Evolutionary conservation across 2,329 filamentous ascomycete genomes (phyloP), one percentile per base, ranked within the genome.

Genomic region (Penicillium griseofulvum): DNA sequence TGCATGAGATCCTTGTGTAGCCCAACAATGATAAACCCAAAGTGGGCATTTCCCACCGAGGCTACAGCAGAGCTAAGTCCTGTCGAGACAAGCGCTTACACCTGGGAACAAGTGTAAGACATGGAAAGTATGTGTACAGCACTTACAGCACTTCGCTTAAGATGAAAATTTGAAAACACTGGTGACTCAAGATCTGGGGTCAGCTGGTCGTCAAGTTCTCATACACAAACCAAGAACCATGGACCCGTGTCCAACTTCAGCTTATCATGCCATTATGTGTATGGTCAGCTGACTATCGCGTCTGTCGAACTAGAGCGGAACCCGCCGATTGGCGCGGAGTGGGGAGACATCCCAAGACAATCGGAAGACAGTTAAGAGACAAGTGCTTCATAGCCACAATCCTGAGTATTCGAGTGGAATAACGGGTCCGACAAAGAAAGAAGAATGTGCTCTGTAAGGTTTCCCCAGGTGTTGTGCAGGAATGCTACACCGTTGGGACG

Each of bases 231-330:
- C 14, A 48, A 48, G 52, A 54, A 39, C 52, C 52, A 54, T 41
- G 52, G 52, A 34, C 28, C 33, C 28, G 33, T 45, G 47, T 55
- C 52, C 39, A 26, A 51, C 34, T 51, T 19, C 28, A 43, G 44
- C 44, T 41, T 45, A 51, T 55, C 47, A 43, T 38, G 47, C 52
- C 52, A 54, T 49, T 22, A 49, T 24, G 36, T 49, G 22, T 2
- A 39, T 43, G 52, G 52, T 54, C 52, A 54, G 52, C 52, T 54
- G 52, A 54, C 47, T 51, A 28, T 49, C 44, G 44, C 44, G 51
- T 26, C 38, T 53, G 44, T 54, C 36, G 48, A 50, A 49, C 49
- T 37, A 22, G 52, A 55, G 33, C 39, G 52, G 52, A 51, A 51
- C 34, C 39, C 47, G 34, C 52, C 41, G 47, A 55, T 55, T 55